Evolutionary conservation across 805 yeast genomes (phyloP).

Genomic region (Yamadazyma kitorensis): DNA sequence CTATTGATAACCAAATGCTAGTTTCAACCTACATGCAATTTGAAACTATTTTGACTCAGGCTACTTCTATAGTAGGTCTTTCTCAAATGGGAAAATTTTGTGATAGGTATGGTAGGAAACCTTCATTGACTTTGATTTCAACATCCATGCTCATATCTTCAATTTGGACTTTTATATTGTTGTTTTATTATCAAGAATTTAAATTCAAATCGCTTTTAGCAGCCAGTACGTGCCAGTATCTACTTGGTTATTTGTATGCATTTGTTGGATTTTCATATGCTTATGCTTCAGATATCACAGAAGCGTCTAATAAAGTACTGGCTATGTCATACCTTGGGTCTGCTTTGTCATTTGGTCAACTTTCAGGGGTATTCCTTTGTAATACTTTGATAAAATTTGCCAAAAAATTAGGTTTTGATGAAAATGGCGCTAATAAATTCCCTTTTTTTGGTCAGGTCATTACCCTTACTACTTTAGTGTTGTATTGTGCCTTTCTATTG

Average conservation of each 20-base stretch:
- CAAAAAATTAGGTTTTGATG: not conserved
- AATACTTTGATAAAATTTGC: conserved; percentile 2
- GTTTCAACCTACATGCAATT: conserved; percentile 4
- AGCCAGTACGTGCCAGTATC: not conserved
- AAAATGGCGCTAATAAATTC: not conserved
- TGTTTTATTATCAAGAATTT: conserved; percentile 1
- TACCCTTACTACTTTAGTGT: not conserved
- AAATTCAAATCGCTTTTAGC: conserved; percentile 1
- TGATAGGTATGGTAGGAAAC: conserved; percentile 5
- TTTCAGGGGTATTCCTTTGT: conserved; percentile 1
- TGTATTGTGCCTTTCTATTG: conserved; percentile 2
- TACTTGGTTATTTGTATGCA: conserved; percentile 1
- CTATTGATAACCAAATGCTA: conserved; percentile 6
- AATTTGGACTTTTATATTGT: not conserved
- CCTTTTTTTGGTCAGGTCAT: conserved; percentile 4
- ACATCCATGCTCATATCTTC: not conserved
- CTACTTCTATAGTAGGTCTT: conserved; percentile 2
- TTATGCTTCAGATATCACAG: conserved; percentile 5
- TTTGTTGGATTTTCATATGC: conserved; percentile 2
- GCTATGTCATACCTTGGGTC: conserved; percentile 2
- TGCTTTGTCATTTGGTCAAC: conserved; percentile 1
- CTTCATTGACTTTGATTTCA: not conserved
- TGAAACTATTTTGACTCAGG: not conserved
- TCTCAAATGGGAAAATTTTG: conserved; percentile 2
- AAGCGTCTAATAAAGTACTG: conserved; percentile 4